phyloP scores from a whole-genome alignment of 805 yeast genomes.

The Metschnikowia amazonensis region DNA sequence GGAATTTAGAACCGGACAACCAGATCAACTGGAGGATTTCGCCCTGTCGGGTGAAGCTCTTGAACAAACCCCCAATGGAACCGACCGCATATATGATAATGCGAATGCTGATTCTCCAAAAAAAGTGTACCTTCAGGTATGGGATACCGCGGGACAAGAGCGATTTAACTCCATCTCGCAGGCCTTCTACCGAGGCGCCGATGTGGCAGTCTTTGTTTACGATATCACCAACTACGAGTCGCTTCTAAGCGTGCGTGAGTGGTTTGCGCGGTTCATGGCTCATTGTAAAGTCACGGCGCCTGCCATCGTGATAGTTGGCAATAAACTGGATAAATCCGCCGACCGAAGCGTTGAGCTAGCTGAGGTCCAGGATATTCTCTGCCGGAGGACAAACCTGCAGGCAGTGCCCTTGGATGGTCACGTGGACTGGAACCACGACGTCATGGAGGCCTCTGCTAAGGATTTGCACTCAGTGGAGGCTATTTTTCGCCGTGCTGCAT shows the following conservation, averaged over 20 bases:
- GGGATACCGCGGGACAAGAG: constrained; percentile 50
- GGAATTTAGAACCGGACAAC: too few species aligned
- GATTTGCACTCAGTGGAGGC: constrained; percentile 28
- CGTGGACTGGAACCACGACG: constrained; percentile 34
- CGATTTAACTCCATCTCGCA: constrained; percentile 47
- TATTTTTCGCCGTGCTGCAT: constrained; percentile 36
- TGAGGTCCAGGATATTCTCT: constrained; percentile 34
- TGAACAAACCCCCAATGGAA: background rate
- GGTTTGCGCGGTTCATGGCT: constrained; percentile 48
- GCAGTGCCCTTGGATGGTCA: constrained; percentile 22
- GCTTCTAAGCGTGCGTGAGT: constrained; percentile 42
- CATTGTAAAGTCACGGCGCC: constrained; percentile 48
- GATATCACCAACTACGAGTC: constrained; percentile 52
- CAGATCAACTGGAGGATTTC: too few species aligned
- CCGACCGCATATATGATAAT: background rate
- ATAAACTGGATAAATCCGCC: constrained; percentile 40
- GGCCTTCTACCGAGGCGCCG: constrained; percentile 58
- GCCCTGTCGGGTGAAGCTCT: background rate
- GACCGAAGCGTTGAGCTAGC: constrained; percentile 35
- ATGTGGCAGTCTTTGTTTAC: constrained; percentile 50
- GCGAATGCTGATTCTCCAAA: background rate
- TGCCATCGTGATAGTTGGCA: constrained; percentile 50
- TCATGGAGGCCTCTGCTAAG: constrained; percentile 33
- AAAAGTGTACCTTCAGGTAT: constrained; percentile 48
- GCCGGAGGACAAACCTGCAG: constrained; percentile 16